phyloP scores from a whole-genome alignment of 768 basidiomycete species.

The Psilocybe subaeruginosa region DNA sequence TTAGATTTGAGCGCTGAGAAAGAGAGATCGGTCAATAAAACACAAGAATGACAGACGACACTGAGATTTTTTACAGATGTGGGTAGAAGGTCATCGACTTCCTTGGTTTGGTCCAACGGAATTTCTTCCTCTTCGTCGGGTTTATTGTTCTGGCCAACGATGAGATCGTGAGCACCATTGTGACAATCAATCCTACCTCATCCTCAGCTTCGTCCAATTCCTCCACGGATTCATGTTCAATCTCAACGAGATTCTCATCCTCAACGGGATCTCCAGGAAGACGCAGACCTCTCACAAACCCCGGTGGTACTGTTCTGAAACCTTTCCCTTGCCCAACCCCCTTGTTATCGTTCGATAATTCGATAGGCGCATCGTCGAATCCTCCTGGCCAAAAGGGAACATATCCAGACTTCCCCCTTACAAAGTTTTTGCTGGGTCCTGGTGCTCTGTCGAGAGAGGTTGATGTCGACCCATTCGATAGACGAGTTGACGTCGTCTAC shows the following conservation, averaged over 20 bases:
- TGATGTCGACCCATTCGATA: conserved; percentile 78
- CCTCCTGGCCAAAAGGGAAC: conserved; percentile 96
- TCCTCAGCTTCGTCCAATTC: conserved; percentile 25
- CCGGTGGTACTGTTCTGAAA: conserved; percentile 78
- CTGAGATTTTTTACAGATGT: conserved; percentile 39
- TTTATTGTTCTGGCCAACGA: conserved; percentile 11
- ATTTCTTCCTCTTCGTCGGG: conserved; percentile 19
- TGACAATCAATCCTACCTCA: conserved; percentile 17
- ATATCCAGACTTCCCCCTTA: conserved; percentile 91
- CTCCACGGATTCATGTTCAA: conserved; percentile 28
- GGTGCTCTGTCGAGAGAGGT: conserved; percentile 87
- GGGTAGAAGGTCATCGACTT: conserved; percentile 79
- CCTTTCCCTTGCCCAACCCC: conserved; percentile 40
- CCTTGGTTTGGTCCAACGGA: conserved; percentile 14
- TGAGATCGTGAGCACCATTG: neutral
- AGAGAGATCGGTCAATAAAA: neutral
- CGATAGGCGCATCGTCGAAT: conserved; percentile 63
- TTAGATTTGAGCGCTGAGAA: conserved; percentile 58
- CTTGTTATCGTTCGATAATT: conserved; percentile 28
- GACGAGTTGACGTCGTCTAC: conserved; percentile 57
- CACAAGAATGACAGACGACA: neutral
- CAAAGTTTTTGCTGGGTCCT: conserved; percentile 77
- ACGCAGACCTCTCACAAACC: conserved; percentile 78
- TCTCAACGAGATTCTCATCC: conserved; percentile 43
- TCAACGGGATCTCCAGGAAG: conserved; percentile 61